Evolutionary conservation across 345 rosid species (phyloP), one percentile per base, ranked within the genome.

Genomic region (Sisymbrium altissimum): DNA sequence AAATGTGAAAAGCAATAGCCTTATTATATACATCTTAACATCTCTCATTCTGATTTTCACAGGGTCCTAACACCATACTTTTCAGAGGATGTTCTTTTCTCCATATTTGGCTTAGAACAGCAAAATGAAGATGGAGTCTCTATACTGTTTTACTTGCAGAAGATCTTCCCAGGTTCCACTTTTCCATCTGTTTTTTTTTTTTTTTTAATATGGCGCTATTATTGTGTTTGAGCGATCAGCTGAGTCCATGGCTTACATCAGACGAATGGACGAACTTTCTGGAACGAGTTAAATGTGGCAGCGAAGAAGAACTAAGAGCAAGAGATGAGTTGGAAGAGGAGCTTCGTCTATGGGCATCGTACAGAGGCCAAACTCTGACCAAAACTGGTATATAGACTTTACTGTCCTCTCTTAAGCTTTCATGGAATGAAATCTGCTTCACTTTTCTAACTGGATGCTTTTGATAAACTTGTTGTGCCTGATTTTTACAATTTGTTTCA

Each of bases 61-160:
- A 90, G 96, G 74, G 88, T 90, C 75, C 77, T 88, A 60, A 88
- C 96, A 62, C 93, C 93, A n/a, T 88, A 88, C 83, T 90, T 79
- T 70, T 58, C 80, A 9, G 96, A 90, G 66, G 96, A 90, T 44
- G 96, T 90, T 32, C 81, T 88, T 25, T 90, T 88, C 80, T 85
- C 96, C 52, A 73, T 70, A 57, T 62, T 17, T 59, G 87, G 83
- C 35, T 78, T 90, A 76, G 81, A 85, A 65, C 57, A 75, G 67
- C 84, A 76, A 65, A 90, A 90, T 82, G 96, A 90, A 80, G 96
- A 90, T 83, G 96, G 93, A 66, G 90, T 88, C 73, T 86, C 96
- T 13, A 86, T 85, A 74, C 84, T 90, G 39, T 90, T 90, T 73
- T 88, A 90, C 85, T 77, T 90, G 85, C 91, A 90, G 80, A 88